phyloP scores from a whole-genome alignment of 2,329 filamentous ascomycete genomes.

The Fusarium fujikuroi region DNA sequence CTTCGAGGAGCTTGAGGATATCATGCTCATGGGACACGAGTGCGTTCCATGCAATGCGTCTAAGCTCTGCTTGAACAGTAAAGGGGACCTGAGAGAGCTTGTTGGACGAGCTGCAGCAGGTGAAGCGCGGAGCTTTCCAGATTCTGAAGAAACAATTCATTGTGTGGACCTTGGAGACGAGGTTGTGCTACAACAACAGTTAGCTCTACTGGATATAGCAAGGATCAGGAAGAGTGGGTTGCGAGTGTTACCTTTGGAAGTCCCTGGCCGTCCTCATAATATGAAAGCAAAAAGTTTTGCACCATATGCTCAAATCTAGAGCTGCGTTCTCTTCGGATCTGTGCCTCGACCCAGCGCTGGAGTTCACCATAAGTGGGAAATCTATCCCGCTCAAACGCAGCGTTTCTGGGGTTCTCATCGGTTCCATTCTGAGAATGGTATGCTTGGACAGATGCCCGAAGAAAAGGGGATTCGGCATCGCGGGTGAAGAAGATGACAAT shows the following conservation, averaged over 20 bases:
- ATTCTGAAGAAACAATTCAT: slow-evolving; percentile 63
- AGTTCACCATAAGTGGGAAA: slow-evolving; percentile 51
- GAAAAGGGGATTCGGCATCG: slow-evolving; percentile 51
- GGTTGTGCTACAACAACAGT: slow-evolving; percentile 50
- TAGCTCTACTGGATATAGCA: slow-evolving; percentile 18
- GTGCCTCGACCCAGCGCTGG: slow-evolving; percentile 52
- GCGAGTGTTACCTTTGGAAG: slow-evolving; percentile 53
- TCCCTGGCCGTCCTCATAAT: slow-evolving; percentile 49
- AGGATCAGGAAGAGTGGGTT: background rate
- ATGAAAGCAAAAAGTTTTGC: slow-evolving; percentile 53
- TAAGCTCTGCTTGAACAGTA: slow-evolving; percentile 55
- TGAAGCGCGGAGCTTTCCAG: slow-evolving; percentile 57
- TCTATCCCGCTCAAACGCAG: slow-evolving; percentile 51
- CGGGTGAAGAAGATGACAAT: slow-evolving; percentile 52
- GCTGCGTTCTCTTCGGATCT: slow-evolving; percentile 50
- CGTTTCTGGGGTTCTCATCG: slow-evolving; percentile 49
- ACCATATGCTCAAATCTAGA: slow-evolving; percentile 48
- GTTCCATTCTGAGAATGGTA: slow-evolving; percentile 49
- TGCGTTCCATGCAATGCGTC: slow-evolving; percentile 52
- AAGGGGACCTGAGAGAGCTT: slow-evolving; percentile 52
- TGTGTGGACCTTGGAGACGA: slow-evolving; percentile 57
- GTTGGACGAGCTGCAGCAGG: slow-evolving; percentile 53
- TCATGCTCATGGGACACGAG: slow-evolving; percentile 53
- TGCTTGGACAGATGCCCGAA: slow-evolving; percentile 53
- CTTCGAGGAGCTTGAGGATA: slow-evolving; percentile 54